A percentile compares a stretch with the other conserved stretches of the same genome.
Evolutionary conservation across 352 stramenopile genomes (phyloP).

Genomic region (Globisporangium paroecandrum): DNA sequence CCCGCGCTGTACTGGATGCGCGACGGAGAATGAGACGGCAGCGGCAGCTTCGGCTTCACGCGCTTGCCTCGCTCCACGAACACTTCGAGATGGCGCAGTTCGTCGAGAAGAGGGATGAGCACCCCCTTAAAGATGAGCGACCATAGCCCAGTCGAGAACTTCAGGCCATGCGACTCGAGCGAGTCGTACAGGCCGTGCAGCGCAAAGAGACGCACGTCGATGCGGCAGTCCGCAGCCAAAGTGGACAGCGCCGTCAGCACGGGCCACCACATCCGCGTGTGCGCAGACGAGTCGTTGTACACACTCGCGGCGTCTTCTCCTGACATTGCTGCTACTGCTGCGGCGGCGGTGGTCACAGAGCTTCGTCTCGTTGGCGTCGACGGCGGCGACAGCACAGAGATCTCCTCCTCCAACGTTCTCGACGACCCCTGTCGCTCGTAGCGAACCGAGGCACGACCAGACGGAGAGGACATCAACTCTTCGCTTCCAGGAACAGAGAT

Average conservation of each 20-base stretch:
- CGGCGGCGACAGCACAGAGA: slow-evolving; percentile 41
- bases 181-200: slow-evolving; percentile 74
- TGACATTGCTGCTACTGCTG: background rate
- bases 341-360: slow-evolving; percentile 23
- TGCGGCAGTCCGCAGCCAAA: slow-evolving; percentile 86
- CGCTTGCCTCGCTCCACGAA: slow-evolving; percentile 46
- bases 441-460: slow-evolving; percentile 31
- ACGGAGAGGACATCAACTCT: slow-evolving; percentile 13
- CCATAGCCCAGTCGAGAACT: slow-evolving; percentile 80
- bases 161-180: slow-evolving; percentile 58
- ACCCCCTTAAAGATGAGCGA: slow-evolving; percentile 82
- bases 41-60: slow-evolving; percentile 37
- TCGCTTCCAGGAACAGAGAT: slow-evolving; percentile 10
- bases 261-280: slow-evolving; percentile 91
- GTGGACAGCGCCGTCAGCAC: slow-evolving; percentile 96
- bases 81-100: slow-evolving; percentile 67
- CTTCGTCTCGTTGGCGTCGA: slow-evolving; percentile 30
- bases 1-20: slow-evolving; percentile 35
- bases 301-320: slow-evolving; percentile 19
- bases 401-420: slow-evolving; percentile 55
- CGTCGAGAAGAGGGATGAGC: slow-evolving; percentile 80
- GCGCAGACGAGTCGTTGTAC: slow-evolving; percentile 67
- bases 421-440: slow-evolving; percentile 71
- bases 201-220: slow-evolving; percentile 82
- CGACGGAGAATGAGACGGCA: slow-evolving; percentile 20